Conservation (phyloP, 1,284 basidiomycete genomes). For the Rhodotorula glutinis region DNA sequence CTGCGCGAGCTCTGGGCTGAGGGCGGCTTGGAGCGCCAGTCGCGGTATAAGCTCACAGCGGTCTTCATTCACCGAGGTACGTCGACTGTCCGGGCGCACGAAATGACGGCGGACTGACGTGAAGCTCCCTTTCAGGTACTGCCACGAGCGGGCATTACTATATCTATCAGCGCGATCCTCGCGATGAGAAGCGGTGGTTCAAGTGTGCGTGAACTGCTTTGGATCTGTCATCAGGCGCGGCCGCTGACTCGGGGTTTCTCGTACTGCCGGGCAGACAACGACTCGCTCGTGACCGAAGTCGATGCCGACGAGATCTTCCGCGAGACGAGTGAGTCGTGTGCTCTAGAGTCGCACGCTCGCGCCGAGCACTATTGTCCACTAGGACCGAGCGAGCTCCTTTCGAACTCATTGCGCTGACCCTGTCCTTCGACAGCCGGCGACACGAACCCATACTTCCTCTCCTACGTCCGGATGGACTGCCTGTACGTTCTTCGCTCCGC, state of each 20-base stretch:
- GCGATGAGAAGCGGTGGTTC: slow-evolving; percentile 77
- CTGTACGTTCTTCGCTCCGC: slow-evolving; percentile 13
- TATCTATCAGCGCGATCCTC: slow-evolving; percentile 76
- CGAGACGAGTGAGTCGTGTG: slow-evolving; percentile 29
- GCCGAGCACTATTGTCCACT: too few species aligned
- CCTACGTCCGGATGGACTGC: slow-evolving; percentile 32
- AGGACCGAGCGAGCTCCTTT: too few species aligned
- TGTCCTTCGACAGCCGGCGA: slow-evolving; percentile 21
- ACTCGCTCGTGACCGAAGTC: slow-evolving; percentile 71
- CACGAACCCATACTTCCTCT: slow-evolving; percentile 39
- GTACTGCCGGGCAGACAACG: slow-evolving; percentile 58
- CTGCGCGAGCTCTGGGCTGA: slow-evolving; percentile 73
- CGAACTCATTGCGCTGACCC: too few species aligned
- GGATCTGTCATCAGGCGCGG: too few species aligned
- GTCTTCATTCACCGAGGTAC: slow-evolving; percentile 91
- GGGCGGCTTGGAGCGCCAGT: not conserved
- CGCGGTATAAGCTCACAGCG: slow-evolving; percentile 77
- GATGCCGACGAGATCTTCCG: slow-evolving; percentile 57
- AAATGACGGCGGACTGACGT: too few species aligned
- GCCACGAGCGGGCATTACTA: slow-evolving; percentile 68
- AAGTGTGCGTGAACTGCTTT: slow-evolving; percentile 67
- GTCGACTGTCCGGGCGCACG: slow-evolving; percentile 8
- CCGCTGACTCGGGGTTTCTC: too few species aligned
- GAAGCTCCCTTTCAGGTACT: slow-evolving; percentile 45
- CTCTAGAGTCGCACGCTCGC: too few species aligned